Evolutionary conservation across 768 basidiomycete genomes (phyloP).

Genomic region (Macrolepiota fuliginosa): DNA sequence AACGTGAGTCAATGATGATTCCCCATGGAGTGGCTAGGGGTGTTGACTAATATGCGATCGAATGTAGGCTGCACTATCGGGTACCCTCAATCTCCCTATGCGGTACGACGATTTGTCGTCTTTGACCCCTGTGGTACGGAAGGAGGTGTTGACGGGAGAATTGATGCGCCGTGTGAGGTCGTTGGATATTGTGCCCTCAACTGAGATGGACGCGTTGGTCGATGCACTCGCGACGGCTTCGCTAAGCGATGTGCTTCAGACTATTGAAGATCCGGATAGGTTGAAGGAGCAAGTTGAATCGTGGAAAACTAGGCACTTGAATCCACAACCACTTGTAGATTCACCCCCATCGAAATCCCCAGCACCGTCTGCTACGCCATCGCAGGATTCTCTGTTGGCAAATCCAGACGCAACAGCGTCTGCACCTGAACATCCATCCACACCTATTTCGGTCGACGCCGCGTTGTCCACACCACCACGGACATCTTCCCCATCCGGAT

Average conservation of each 20-base stretch:
- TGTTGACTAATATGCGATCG: background rate
- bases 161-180: constrained; percentile 70
- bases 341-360: constrained; percentile 33
- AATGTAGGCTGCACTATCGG: constrained; percentile 72
- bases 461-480: constrained; percentile 81
- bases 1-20: constrained; percentile 46
- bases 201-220: constrained; percentile 64
- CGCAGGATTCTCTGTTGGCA: constrained; percentile 71
- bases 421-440: constrained; percentile 88
- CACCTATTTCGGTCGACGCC: constrained; percentile 75
- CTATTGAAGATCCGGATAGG: constrained; percentile 67
- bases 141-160: constrained; percentile 83
- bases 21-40: background rate
- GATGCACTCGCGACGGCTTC: constrained; percentile 69
- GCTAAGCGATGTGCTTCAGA: constrained; percentile 73
- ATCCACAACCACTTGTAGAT: background rate
- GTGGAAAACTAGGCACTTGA: constrained; percentile 27
- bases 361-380: constrained; percentile 37
- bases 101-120: constrained; percentile 83
- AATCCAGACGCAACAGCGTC: constrained; percentile 78
- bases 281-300: constrained; percentile 61
- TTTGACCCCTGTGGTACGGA: constrained; percentile 83
- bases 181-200: constrained; percentile 47
- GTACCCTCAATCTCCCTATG: constrained; percentile 79
- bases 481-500: constrained; percentile 77